phyloP scores from a whole-genome alignment of 2,329 filamentous ascomycete genomes.

The Aureobasidium musti region DNA sequence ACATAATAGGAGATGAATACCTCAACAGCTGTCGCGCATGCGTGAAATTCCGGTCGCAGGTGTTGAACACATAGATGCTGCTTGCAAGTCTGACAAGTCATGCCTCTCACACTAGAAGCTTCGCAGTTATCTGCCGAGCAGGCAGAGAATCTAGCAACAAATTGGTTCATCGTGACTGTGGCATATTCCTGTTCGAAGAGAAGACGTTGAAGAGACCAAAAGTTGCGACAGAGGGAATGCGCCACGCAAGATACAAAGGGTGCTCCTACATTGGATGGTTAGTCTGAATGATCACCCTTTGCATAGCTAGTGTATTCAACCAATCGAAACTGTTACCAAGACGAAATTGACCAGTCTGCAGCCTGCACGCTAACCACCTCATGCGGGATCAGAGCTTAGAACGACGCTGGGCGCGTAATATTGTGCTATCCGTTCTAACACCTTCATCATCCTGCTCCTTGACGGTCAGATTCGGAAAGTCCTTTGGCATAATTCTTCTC shows the following conservation, averaged over 20 bases:
- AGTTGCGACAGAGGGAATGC: background rate
- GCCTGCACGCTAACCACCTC: too few relatives aligned
- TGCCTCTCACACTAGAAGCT: background rate
- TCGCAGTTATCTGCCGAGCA: background rate
- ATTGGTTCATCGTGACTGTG: background rate
- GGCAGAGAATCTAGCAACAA: background rate
- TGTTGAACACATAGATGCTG: background rate
- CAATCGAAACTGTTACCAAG: too few relatives aligned
- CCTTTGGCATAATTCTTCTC: conserved; percentile 73
- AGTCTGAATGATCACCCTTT: too few relatives aligned
- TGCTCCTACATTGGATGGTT: too few relatives aligned
- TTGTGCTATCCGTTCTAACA: conserved; percentile 65
- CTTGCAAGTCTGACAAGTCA: background rate
- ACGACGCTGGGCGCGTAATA: conserved; percentile 31
- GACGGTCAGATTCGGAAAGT: conserved; percentile 69
- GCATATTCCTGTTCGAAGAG: background rate
- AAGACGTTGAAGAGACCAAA: background rate
- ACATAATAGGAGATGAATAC: background rate
- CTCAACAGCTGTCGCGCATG: background rate
- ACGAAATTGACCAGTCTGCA: too few relatives aligned
- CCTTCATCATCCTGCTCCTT: conserved; percentile 81
- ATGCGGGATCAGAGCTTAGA: conserved; percentile 4
- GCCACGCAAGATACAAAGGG: too few relatives aligned
- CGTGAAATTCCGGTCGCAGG: background rate
- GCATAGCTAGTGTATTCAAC: too few relatives aligned